phyloP scores from a whole-genome alignment of 2,329 filamentous ascomycete genomes.

The Diaporthe longicolla region DNA sequence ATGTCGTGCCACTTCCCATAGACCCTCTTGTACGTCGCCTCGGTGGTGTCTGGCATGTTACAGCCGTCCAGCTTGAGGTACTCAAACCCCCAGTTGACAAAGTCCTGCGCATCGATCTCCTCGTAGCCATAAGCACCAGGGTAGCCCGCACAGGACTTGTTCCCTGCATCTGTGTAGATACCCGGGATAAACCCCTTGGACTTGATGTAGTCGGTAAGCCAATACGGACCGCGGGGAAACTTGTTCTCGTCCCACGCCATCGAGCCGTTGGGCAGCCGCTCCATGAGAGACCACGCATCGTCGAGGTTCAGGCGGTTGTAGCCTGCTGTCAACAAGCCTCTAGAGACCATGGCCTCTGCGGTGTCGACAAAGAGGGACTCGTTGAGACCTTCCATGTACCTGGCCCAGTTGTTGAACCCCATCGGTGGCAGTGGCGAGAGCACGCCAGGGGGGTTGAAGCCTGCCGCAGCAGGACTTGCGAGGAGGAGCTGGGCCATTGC shows the following conservation, averaged over 20 bases:
- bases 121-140: conserved; percentile 59
- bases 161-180: conserved; percentile 62
- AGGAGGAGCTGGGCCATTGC: conserved; percentile 39
- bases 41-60: conserved; percentile 50
- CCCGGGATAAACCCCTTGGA: conserved; percentile 58
- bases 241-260: conserved; percentile 57
- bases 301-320: conserved; percentile 59
- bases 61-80: conserved; percentile 59
- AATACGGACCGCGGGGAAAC: conserved; percentile 60
- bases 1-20: conserved; percentile 60
- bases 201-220: conserved; percentile 57
- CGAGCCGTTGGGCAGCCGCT: conserved; percentile 54
- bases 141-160: conserved; percentile 59
- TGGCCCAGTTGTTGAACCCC: conserved; percentile 67
- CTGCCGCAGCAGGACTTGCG: conserved; percentile 31
- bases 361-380: conserved; percentile 63
- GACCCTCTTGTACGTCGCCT: conserved; percentile 48
- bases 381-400: conserved; percentile 62
- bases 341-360: conserved; percentile 59
- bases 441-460: conserved; percentile 38
- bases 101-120: conserved; percentile 57
- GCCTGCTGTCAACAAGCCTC: conserved; percentile 55
- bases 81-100: conserved; percentile 55
- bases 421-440: conserved; percentile 59
- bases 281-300: conserved; percentile 59